Conservation (phyloP, 257 asterid species). For the Leonotis leonurus region DNA sequence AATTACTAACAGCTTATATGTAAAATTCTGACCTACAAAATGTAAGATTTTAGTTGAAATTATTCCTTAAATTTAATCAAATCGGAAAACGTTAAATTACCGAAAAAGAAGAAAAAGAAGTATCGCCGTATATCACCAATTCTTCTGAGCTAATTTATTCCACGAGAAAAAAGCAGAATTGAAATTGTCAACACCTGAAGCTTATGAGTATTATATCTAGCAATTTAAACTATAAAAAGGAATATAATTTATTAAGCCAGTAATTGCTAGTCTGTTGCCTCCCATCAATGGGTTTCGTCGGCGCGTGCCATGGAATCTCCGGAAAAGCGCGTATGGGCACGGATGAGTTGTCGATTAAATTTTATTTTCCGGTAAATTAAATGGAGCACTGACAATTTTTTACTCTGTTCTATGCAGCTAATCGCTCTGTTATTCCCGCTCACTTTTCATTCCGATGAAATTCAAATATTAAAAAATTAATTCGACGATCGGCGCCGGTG, state of each 20-base stretch:
- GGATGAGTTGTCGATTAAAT: not conserved
- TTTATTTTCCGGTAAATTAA: constrained; percentile 6
- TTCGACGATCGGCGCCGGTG: constrained; percentile 15
- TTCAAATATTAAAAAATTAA: constrained; percentile 30
- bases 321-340: not conserved
- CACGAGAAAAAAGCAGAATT: too few relatives aligned
- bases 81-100: too few relatives aligned
- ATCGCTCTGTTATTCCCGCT: constrained; percentile 55
- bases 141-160: too few relatives aligned
- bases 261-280: not conserved
- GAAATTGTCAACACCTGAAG: not conserved
- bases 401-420: constrained; percentile 11
- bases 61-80: too few relatives aligned
- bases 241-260: not conserved
- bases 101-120: not conserved
- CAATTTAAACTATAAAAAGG: not conserved
- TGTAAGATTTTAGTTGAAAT: too few relatives aligned
- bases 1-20: too few relatives aligned
- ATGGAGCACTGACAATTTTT: constrained; percentile 10
- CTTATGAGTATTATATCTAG: not conserved
- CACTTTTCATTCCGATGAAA: constrained; percentile 15
- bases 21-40: too few relatives aligned
- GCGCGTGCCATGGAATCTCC: not conserved
- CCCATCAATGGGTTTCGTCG: not conserved
- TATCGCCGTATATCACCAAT: not conserved